Conservation (phyloP, 2,329 filamentous ascomycete genomes). For the Fusarium coffeatum region DNA sequence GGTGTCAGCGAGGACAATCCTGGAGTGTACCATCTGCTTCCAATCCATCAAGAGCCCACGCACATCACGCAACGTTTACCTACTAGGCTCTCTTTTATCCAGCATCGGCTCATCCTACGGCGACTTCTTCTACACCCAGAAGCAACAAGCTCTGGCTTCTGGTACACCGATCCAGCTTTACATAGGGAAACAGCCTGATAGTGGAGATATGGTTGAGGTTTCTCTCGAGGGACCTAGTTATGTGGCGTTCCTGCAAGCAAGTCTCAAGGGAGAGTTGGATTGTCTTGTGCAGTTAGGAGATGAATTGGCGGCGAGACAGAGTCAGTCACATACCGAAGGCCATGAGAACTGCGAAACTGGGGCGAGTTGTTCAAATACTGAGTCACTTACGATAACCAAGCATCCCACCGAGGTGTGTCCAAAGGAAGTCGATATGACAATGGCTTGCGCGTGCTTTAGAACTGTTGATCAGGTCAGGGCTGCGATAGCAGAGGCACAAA, state of each 20-base stretch:
- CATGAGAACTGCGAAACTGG: slow-evolving; percentile 31
- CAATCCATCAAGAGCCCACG: slow-evolving; percentile 17
- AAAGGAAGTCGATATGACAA: slow-evolving; percentile 30
- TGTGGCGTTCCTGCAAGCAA: not conserved
- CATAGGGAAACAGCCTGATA: not conserved
- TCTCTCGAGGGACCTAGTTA: slow-evolving; percentile 1
- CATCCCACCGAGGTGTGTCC: slow-evolving; percentile 28
- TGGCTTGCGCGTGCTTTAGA: slow-evolving; percentile 24
- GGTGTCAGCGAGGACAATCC: not conserved
- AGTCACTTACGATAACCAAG: slow-evolving; percentile 7
- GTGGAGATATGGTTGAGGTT: slow-evolving; percentile 4
- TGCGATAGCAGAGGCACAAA: slow-evolving; percentile 9
- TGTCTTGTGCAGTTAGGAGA: slow-evolving; percentile 12
- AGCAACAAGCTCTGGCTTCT: not conserved
- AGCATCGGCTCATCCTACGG: slow-evolving; percentile 17
- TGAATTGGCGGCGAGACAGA: slow-evolving; percentile 12
- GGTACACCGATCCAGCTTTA: not conserved
- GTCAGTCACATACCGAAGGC: slow-evolving; percentile 22
- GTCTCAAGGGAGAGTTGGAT: not conserved
- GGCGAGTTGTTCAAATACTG: slow-evolving; percentile 26
- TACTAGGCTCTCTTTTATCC: not conserved
- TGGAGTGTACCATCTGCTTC: slow-evolving; percentile 16
- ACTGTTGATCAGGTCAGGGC: slow-evolving; percentile 27
- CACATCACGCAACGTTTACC: slow-evolving; percentile 1
- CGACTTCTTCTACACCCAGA: slow-evolving; percentile 17